Percentiles rank a stretch among this genome's conserved stretches.
phyloP scores from a whole-genome alignment of 2,329 filamentous ascomycete species.

The Scedosporium apiospermum region DNA sequence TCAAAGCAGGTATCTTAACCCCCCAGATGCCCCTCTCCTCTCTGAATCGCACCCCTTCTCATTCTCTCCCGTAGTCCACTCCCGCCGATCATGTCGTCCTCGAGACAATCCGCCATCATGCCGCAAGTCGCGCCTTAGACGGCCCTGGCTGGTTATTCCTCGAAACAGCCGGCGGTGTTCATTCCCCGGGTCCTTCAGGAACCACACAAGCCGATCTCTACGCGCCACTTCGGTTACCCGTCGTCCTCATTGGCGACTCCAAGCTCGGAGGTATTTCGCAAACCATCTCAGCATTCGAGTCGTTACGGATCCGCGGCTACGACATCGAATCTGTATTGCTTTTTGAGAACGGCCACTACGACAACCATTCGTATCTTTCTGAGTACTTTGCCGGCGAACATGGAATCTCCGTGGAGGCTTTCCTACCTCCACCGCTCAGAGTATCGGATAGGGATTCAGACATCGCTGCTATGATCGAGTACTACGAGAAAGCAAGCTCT shows the following conservation, averaged over 20 bases:
- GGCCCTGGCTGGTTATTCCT: constrained; percentile 55
- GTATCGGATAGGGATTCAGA: constrained; percentile 34
- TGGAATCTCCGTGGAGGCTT: constrained; percentile 43
- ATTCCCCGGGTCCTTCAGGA: constrained; percentile 69
- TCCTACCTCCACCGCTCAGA: constrained; percentile 51
- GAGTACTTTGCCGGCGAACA: constrained; percentile 56
- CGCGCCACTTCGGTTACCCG: constrained; percentile 60
- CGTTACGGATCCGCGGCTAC: constrained; percentile 67
- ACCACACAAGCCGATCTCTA: constrained; percentile 72
- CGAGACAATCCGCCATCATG: constrained; percentile 33
- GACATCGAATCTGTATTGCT: constrained; percentile 62
- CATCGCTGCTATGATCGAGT: constrained; percentile 45
- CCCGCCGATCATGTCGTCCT: constrained; percentile 43
- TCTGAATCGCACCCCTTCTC: constrained; percentile 6
- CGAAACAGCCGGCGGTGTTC: constrained; percentile 75
- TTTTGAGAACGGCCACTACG: constrained; percentile 56
- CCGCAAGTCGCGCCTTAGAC: constrained; percentile 29
- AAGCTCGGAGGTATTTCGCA: constrained; percentile 71
- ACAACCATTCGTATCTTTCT: constrained; percentile 58
- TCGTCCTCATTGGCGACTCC: constrained; percentile 65
- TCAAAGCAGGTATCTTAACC: constrained; percentile 30
- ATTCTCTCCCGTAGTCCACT: constrained; percentile 27
- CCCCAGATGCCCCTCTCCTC: neutral
- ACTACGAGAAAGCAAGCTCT: constrained; percentile 46
- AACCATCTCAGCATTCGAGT: constrained; percentile 74